These are phyloP conservation scores for Paxillus rubicundulus DNA, from an alignment of 768 basidiomycete genomes.

Conservation along the genomic window DNA sequence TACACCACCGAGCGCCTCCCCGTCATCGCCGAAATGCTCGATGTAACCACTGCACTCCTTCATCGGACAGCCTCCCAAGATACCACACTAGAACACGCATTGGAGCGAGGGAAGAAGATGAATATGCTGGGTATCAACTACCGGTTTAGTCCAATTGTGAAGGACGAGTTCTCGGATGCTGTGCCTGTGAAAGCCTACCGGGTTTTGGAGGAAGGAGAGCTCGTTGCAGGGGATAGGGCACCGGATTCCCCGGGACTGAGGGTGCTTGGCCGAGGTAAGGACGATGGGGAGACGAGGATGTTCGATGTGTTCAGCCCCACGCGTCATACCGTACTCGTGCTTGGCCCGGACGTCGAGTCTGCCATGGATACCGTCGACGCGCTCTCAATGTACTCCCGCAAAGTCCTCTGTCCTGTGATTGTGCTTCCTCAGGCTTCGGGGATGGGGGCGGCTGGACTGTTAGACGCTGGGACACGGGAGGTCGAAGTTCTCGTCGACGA, in stretches of 20 bases:
- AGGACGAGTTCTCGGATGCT: slow-evolving; percentile 32
- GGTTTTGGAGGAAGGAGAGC: slow-evolving; percentile 18
- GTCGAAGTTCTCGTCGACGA: slow-evolving; percentile 37
- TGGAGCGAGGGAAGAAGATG: slow-evolving; percentile 6
- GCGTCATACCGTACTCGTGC: slow-evolving; percentile 32
- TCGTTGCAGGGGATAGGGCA: slow-evolving; percentile 45
- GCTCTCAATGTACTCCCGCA: slow-evolving; percentile 5
- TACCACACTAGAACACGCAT: not conserved
- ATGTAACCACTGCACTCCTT: slow-evolving; percentile 33
- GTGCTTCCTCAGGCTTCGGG: slow-evolving; percentile 10
- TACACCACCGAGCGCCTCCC: slow-evolving; percentile 46
- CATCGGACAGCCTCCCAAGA: not conserved
- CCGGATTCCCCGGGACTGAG: slow-evolving; percentile 40
- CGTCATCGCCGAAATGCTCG: slow-evolving; percentile 45
- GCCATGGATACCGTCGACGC: slow-evolving; percentile 7
- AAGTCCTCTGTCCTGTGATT: slow-evolving; percentile 7
- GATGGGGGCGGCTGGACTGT: not conserved
- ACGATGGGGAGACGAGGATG: slow-evolving; percentile 10
- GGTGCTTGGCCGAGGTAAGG: slow-evolving; percentile 5
- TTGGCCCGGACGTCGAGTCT: slow-evolving; percentile 11
- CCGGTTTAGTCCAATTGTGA: slow-evolving; percentile 34
- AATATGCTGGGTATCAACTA: slow-evolving; percentile 36
- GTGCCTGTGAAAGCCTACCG: slow-evolving; percentile 13
- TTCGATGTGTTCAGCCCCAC: slow-evolving; percentile 23
- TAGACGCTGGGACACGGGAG: slow-evolving; percentile 1